Evolutionary conservation across 345 rosid genomes (phyloP), one percentile per base, ranked within the genome.

Genomic region (Anastatica hierochuntica): DNA sequence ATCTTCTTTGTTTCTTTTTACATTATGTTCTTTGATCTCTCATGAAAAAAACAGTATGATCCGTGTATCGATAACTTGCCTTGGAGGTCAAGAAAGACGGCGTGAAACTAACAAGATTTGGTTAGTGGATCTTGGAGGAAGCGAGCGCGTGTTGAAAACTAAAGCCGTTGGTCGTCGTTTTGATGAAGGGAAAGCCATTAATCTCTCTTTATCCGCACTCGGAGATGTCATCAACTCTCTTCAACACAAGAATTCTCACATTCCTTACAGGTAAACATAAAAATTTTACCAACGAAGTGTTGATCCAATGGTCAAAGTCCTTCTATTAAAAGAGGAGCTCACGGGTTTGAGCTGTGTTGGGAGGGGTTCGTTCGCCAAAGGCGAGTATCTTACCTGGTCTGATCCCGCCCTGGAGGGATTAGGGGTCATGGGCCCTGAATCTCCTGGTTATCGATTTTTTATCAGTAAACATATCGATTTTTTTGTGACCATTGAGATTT

Each of bases 101-200:
- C 74, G 80, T n/a, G 76, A 72, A 66, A 77, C 66, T 43, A 83
- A 70, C 52, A 83, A 83, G 68, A 61, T 86, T 36, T 86, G 95
- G 95, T 58, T 83, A 46, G 73, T 83, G 18, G 95, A 86, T 59
- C 84, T 83, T 14, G 95, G 92, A 29, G 95, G 95, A 56, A 86
- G 95, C 39, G 95, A 86, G 69, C 88, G 95, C n/a, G 89, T 81
- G 49, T 62, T 77, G 63, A 87, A 87, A 78, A 83, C 92, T n/a
- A 81, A 69, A 76, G 86, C 95, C 61, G 64, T 58, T 64, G 95
- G 95, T 31, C 79, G 73, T 71, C 83, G 95, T 70, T 69, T 87
- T 29, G 92, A 83, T 71, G 95, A 87, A 82, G 95, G 95, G 56
- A 83, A 79, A 79, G 92, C 92, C 24, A 87, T 87, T 36, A 87